Evolutionary conservation across 352 stramenopile species (phyloP).

Genomic region (Phytophthora foliorum): DNA sequence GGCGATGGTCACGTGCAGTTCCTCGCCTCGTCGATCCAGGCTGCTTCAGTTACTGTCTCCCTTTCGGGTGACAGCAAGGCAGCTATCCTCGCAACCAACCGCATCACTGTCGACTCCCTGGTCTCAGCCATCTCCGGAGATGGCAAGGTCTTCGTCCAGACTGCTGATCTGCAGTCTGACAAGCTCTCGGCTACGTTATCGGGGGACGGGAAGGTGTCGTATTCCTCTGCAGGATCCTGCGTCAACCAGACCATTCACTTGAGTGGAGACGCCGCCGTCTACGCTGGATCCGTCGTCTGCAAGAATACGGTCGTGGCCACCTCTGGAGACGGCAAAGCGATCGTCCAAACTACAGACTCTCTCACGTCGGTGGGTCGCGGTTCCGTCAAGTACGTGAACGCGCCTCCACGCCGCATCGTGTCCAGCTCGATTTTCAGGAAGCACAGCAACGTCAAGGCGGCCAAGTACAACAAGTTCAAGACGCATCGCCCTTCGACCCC

Average conservation of each 20-base stretch:
- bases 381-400: constrained; percentile 47
- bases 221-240: constrained; percentile 28
- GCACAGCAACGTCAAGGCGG: constrained; percentile 38
- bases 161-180: constrained; percentile 26
- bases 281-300: constrained; percentile 37
- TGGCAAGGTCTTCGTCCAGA: constrained; percentile 39
- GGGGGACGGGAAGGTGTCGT: constrained; percentile 35
- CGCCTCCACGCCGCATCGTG: constrained; percentile 35
- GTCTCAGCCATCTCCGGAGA: constrained; percentile 24
- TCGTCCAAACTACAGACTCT: constrained; percentile 38
- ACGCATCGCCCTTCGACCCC: constrained; percentile 16
- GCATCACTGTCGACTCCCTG: constrained; percentile 26
- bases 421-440: constrained; percentile 31
- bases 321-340: constrained; percentile 32
- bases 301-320: constrained; percentile 27
- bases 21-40: constrained; percentile 36
- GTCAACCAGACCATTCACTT: constrained; percentile 31
- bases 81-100: constrained; percentile 15
- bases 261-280: constrained; percentile 29
- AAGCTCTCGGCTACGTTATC: constrained; percentile 21
- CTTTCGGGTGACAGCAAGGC: constrained; percentile 26
- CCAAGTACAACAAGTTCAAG: constrained; percentile 42
- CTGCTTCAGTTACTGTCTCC: constrained; percentile 11
- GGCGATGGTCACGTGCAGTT: constrained; percentile 30
- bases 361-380: constrained; percentile 33